These are phyloP conservation scores for Poa annua DNA, from an alignment of 176 grass and related monocot genomes.

Conservation along the genomic window DNA sequence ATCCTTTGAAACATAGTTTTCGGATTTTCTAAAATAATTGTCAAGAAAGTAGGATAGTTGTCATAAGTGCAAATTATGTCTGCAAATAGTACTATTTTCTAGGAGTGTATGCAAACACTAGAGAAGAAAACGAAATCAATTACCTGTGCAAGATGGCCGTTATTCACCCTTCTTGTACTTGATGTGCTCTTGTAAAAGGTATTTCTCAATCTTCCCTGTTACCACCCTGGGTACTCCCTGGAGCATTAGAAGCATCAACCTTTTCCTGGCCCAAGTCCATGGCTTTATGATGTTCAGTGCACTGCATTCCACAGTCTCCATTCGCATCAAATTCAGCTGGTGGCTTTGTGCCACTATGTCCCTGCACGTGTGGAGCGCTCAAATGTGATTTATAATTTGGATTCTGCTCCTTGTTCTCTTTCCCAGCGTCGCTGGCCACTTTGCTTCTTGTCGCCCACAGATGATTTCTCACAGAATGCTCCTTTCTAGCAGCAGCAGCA, in stretches of 20 bases:
- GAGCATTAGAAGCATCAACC: neutral
- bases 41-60: slow-evolving; percentile 12
- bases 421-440: slow-evolving; percentile 39
- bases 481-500: slow-evolving; percentile 19
- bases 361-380: slow-evolving; percentile 14
- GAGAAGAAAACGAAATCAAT: neutral
- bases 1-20: neutral
- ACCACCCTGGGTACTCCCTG: slow-evolving; percentile 2
- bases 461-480: slow-evolving; percentile 46
- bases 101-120: neutral
- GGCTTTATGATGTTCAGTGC: slow-evolving; percentile 18
- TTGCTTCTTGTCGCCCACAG: slow-evolving; percentile 47
- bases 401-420: slow-evolving; percentile 63
- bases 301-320: slow-evolving; percentile 35
- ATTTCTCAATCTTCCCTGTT: slow-evolving; percentile 24
- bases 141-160: slow-evolving; percentile 36
- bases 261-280: slow-evolving; percentile 8
- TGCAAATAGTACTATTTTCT: neutral
- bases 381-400: slow-evolving; percentile 35
- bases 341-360: slow-evolving; percentile 20
- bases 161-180: slow-evolving; percentile 24
- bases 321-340: slow-evolving; percentile 7
- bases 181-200: slow-evolving; percentile 30
- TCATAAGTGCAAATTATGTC: neutral
- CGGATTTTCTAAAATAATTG: neutral